These are phyloP conservation scores for Epicoccum sorghinum DNA, from an alignment of 2,329 filamentous ascomycete species.

Conservation along the genomic window DNA sequence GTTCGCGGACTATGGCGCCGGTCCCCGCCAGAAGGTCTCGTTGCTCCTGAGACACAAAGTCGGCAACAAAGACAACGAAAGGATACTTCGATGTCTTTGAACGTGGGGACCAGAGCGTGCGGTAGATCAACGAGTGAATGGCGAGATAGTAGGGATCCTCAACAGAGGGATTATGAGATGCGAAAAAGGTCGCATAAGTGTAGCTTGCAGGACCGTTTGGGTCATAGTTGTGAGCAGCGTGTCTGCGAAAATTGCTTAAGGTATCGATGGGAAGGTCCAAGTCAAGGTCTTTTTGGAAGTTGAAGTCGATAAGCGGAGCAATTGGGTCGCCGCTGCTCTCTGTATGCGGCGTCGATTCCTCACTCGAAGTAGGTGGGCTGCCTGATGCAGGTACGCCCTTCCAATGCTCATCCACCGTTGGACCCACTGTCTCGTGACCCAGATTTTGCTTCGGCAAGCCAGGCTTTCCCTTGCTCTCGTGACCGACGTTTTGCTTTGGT, in stretches of 20 bases:
- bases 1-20: conserved; percentile 43
- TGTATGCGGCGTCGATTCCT: not conserved
- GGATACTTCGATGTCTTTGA: conserved; percentile 35
- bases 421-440: not conserved
- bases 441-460: not conserved
- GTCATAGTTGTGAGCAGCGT: conserved; percentile 36
- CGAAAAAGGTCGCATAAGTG: conserved; percentile 44
- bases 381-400: not conserved
- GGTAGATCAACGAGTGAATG: conserved; percentile 41
- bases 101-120: conserved; percentile 39
- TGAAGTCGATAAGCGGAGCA: conserved; percentile 14
- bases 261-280: conserved; percentile 27
- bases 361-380: not conserved
- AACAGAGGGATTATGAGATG: conserved; percentile 37
- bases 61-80: conserved; percentile 44
- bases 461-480: not conserved
- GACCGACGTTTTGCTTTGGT: not conserved
- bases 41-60: conserved; percentile 39
- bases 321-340: conserved; percentile 17
- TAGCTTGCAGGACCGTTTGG: conserved; percentile 21
- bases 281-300: conserved; percentile 38
- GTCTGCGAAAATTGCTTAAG: conserved; percentile 20
- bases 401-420: not conserved
- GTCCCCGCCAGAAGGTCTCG: conserved; percentile 38
- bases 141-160: conserved; percentile 46